Conservation (phyloP, 257 asterid genomes). For the Capsicum pubescens region DNA sequence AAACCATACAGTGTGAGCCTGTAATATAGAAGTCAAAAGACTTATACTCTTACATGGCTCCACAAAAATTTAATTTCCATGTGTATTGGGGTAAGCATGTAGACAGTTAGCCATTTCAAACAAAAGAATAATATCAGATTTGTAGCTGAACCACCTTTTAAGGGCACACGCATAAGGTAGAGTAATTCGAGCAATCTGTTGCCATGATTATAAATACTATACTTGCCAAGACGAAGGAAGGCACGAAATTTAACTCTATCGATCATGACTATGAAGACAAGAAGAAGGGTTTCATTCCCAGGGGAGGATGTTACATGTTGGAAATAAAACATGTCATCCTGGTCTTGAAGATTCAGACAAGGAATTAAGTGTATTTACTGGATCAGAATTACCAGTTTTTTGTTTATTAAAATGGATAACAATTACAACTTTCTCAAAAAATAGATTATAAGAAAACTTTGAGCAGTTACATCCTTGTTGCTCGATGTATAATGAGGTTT, state of each 20-base stretch:
- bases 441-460: background rate
- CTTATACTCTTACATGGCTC: background rate
- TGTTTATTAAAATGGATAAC: background rate
- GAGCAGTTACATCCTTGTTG: constrained; percentile 11
- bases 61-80: background rate
- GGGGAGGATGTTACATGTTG: background rate
- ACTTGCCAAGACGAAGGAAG: background rate
- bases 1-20: background rate
- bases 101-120: background rate
- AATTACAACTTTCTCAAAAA: background rate
- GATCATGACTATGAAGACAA: background rate
- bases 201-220: background rate
- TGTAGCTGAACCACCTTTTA: constrained; percentile 12
- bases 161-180: background rate
- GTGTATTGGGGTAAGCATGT: background rate
- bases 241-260: background rate
- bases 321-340: background rate
- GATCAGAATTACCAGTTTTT: background rate
- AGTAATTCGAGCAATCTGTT: background rate
- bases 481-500: constrained; percentile 14
- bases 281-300: background rate
- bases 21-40: background rate
- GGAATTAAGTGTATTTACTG: background rate
- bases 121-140: background rate
- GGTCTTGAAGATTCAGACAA: background rate